Conservation (phyloP, 352 stramenopile genomes). For the Phytophthora niederhauseri region DNA sequence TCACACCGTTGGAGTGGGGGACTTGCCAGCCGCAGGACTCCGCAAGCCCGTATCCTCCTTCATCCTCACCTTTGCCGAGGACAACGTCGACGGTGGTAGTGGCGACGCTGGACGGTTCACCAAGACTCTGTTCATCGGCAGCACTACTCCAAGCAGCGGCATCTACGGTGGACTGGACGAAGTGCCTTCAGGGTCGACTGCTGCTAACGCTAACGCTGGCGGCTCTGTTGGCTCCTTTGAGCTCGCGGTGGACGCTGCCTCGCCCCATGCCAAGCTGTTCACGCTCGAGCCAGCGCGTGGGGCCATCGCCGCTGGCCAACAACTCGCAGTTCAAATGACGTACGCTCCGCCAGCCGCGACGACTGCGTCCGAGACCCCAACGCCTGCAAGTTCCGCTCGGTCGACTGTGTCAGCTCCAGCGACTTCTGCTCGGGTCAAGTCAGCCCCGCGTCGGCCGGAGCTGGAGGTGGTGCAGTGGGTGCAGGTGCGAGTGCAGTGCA, state of each 20-base stretch:
- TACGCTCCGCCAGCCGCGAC: conserved; percentile 43
- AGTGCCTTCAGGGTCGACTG: neutral
- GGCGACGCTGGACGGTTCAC: conserved; percentile 24
- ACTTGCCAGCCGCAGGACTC: conserved; percentile 40
- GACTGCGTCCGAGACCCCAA: conserved; percentile 2
- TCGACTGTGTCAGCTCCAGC: neutral
- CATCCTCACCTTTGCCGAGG: conserved; percentile 47
- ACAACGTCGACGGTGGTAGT: neutral
- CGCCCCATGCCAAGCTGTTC: conserved; percentile 68
- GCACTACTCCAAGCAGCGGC: conserved; percentile 39
- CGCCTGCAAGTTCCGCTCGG: conserved; percentile 10
- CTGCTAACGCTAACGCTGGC: neutral
- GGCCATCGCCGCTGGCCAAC: conserved; percentile 51
- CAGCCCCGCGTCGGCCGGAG: conserved; percentile 25
- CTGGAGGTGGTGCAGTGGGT: conserved; percentile 47
- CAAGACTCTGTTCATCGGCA: conserved; percentile 54
- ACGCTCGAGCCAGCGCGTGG: conserved; percentile 73
- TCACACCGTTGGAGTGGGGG: conserved; percentile 1
- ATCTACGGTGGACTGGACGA: conserved; percentile 31
- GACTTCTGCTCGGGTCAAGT: neutral
- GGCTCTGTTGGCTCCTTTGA: conserved; percentile 57
- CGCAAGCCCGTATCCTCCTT: conserved; percentile 51
- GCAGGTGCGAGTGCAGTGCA: conserved; percentile 47
- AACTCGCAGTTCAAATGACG: conserved; percentile 58
- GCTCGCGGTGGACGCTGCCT: conserved; percentile 58